Evolutionary conservation across 2,329 filamentous ascomycete species (phyloP).

Genomic region (Ophiobolus disseminans): DNA sequence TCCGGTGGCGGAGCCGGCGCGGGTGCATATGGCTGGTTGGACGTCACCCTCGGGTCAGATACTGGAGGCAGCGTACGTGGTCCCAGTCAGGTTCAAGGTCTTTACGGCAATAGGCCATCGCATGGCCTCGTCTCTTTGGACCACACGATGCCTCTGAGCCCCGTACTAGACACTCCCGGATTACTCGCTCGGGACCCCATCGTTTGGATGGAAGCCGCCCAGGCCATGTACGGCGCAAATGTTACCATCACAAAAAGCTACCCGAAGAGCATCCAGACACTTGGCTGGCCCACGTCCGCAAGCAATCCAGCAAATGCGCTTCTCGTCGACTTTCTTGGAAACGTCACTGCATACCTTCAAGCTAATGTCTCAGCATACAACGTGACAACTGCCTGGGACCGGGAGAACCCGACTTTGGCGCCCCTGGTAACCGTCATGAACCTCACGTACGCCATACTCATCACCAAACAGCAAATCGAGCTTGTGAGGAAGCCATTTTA

Average conservation of each 20-base stretch:
- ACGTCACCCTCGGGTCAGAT: conserved; percentile 59
- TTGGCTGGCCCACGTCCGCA: conserved; percentile 50
- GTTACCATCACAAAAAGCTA: conserved; percentile 53
- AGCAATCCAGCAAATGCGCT: conserved; percentile 46
- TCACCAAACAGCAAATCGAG: conserved; percentile 56
- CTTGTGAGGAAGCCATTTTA: conserved; percentile 59
- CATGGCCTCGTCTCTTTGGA: conserved; percentile 56
- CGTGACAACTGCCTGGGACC: conserved; percentile 46
- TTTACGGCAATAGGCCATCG: conserved; percentile 60
- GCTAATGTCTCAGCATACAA: conserved; percentile 49
- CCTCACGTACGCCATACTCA: conserved; percentile 56
- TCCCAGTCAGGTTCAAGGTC: conserved; percentile 57
- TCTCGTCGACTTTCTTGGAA: conserved; percentile 52
- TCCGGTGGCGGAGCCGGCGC: conserved; percentile 55
- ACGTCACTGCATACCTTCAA: conserved; percentile 53
- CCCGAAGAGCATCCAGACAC: conserved; percentile 52
- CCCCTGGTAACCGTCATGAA: conserved; percentile 50
- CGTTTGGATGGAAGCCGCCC: conserved; percentile 53
- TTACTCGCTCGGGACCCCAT: conserved; percentile 55
- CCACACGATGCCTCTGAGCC: conserved; percentile 58
- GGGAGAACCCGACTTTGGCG: conserved; percentile 38
- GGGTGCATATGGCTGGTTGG: conserved; percentile 57
- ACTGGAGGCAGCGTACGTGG: conserved; percentile 60
- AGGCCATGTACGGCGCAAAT: conserved; percentile 55
- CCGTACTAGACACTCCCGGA: conserved; percentile 57